Percentiles rank a stretch among this genome's conserved stretches.
These are phyloP conservation scores for Curvularia spicifera DNA, from an alignment of 2,329 filamentous ascomycete genomes.

Conservation along the genomic window DNA sequence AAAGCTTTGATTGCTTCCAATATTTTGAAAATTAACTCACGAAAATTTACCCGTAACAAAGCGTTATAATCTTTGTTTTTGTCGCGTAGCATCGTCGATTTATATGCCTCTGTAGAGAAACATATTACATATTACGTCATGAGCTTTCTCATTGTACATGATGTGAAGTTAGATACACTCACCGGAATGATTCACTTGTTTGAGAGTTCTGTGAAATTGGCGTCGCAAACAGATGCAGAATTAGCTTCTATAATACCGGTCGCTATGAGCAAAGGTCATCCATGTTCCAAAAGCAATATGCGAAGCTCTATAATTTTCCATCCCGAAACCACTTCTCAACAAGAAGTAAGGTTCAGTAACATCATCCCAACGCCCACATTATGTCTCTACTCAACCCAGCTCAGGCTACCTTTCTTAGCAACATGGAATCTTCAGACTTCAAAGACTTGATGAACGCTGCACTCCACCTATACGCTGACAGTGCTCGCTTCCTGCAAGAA, in stretches of 20 bases:
- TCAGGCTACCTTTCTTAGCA: neutral
- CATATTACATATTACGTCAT: neutral
- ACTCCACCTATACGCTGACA: neutral
- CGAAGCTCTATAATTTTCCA: neutral
- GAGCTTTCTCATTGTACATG: neutral
- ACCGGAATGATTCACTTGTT: neutral
- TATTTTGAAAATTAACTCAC: neutral
- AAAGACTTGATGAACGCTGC: neutral
- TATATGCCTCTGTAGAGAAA: neutral
- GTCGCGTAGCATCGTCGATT: neutral
- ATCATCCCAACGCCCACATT: neutral
- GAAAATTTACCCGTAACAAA: neutral
- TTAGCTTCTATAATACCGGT: neutral
- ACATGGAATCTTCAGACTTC: conserved; percentile 1
- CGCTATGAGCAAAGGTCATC: neutral
- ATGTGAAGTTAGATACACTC: neutral
- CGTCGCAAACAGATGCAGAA: neutral
- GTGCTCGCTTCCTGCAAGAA: neutral
- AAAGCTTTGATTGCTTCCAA: neutral
- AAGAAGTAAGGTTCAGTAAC: neutral
- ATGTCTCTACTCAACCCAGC: neutral
- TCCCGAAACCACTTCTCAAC: neutral
- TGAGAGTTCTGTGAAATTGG: neutral
- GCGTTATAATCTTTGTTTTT: neutral
- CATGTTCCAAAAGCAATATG: neutral